These are phyloP conservation scores for Tylopilus plumbeoviolaceoides DNA, from an alignment of 768 basidiomycete genomes.

Conservation along the genomic window DNA sequence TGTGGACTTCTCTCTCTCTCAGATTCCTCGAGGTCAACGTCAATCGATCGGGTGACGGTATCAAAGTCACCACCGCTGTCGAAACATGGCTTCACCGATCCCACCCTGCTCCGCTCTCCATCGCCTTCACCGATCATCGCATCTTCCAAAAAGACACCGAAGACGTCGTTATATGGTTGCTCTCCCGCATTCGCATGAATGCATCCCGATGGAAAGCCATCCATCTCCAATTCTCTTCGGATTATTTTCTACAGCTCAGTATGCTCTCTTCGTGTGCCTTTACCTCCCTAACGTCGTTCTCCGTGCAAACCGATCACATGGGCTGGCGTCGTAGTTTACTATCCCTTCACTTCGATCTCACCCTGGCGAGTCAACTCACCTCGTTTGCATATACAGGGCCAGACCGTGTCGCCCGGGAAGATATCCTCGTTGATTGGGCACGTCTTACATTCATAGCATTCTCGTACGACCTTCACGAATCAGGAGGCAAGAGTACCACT, in stretches of 20 bases:
- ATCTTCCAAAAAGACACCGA: conserved; percentile 25
- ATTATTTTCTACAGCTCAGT: conserved; percentile 20
- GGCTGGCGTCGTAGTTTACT: conserved; percentile 22
- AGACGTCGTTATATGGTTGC: conserved; percentile 15
- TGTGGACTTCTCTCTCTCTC: conserved; percentile 27
- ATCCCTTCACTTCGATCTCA: conserved; percentile 21
- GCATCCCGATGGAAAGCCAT: conserved; percentile 25
- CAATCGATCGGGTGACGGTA: conserved; percentile 18
- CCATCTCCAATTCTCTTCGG: conserved; percentile 25
- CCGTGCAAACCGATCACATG: conserved; percentile 26
- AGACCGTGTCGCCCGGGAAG: conserved; percentile 19
- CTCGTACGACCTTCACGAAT: conserved; percentile 23
- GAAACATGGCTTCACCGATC: conserved; percentile 25
- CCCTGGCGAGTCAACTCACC: conserved; percentile 13
- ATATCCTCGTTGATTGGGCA: conserved; percentile 21
- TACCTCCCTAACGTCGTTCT: conserved; percentile 20
- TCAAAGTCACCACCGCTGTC: conserved; percentile 11
- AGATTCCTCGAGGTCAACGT: conserved; percentile 19
- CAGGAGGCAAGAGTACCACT: conserved; percentile 22
- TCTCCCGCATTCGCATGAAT: conserved; percentile 15
- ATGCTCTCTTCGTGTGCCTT: conserved; percentile 19
- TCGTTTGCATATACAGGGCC: conserved; percentile 25
- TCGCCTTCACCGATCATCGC: conserved; percentile 25
- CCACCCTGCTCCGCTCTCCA: conserved; percentile 19
- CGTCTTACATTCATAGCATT: conserved; percentile 24